Base-by-base conservation (phyloP, 495 filamentous ascomycete genomes). In the Viridothelium virens region DNA sequence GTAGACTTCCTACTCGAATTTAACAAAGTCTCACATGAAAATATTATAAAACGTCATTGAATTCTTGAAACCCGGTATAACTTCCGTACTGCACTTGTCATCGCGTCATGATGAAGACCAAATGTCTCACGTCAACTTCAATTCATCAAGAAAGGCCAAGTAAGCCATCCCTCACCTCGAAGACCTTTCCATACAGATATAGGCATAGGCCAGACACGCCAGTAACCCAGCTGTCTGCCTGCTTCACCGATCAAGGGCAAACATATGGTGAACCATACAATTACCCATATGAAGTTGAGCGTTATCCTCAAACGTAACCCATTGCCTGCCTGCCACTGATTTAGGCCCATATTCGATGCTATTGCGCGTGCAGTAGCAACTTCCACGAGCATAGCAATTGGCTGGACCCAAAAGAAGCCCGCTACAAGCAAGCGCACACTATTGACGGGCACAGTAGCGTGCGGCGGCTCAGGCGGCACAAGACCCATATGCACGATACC, bases 401-500 rank as follows among this genome's bases (percentile, higher is more conserved):
- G 59, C 41, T 71, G 69, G 37, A 69, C 38, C 65, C 61, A 66
- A 39, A 71, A 71, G 65, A 71, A 71, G 1, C 38, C 65, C 18
- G 62, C 64, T 12, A 71, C 56, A 25, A 33, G 56, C 16, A 71
- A 25, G 18, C 69, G 37, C 5, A 71, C 53, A 4, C 4, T 16
- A 38, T 56, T 46, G 1, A 63, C 64, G 9, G 16, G n/a, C 41
- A 69, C 25, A 3, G 56, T 69, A 25, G 65, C 66, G 31, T 68
- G 47, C 36, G 64, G 47, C 31, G 69, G 69, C 53, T 70, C 61
- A 33, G 69, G 69, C 37, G 69, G 69, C 36, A 71, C 67, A 2
- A 71, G 56, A 63, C 69, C 70, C 62, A 64, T 68, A 46, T 72
- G 70, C 50, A 64, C 39, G 18, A 66, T 33, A 6, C 70, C 70